These are phyloP conservation scores for Leptodermis oblonga DNA, from an alignment of 257 asterid genomes.

Conservation along the genomic window DNA sequence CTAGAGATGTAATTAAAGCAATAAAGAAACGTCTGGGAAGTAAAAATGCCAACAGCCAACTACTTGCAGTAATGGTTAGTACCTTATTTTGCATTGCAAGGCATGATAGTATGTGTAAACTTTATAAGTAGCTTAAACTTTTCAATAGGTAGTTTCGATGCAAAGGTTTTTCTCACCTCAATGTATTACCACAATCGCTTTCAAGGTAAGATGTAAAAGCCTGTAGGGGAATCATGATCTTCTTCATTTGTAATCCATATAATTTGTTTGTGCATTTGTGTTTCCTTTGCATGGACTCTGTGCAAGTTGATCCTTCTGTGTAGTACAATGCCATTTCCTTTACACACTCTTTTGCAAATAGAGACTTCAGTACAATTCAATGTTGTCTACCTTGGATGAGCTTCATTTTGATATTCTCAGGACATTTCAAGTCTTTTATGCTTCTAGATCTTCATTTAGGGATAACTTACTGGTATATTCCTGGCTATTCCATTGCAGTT, in stretches of 20 bases:
- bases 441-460: neutral
- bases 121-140: neutral
- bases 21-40: conserved; percentile 87
- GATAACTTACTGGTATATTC: no score
- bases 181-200: neutral
- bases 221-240: neutral
- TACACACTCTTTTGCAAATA: neutral
- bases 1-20: conserved; percentile 86
- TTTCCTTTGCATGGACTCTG: neutral
- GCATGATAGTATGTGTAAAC: neutral
- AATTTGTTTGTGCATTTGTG: neutral
- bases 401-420: neutral
- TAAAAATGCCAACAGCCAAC: conserved; percentile 57
- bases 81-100: neutral
- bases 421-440: no score
- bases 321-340: neutral
- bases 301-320: neutral
- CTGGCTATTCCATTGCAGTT: neutral
- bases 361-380: neutral
- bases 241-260: neutral
- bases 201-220: neutral
- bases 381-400: neutral
- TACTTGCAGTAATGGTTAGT: conserved; percentile 70
- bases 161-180: neutral
- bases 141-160: neutral